phyloP scores from a whole-genome alignment of 768 basidiomycete genomes.

The Suillus spraguei region DNA sequence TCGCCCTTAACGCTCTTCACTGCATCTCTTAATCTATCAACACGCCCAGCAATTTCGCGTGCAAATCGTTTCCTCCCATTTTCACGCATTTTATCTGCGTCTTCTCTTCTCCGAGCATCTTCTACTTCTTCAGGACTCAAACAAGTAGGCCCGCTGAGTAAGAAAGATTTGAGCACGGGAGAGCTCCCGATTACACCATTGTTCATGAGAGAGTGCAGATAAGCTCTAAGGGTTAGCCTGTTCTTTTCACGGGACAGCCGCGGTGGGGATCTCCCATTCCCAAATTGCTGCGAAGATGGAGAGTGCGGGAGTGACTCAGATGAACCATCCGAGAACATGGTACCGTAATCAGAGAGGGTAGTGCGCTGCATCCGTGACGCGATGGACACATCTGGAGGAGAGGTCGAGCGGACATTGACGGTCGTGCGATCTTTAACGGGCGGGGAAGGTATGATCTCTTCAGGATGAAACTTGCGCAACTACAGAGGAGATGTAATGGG shows the following conservation, averaged over 20 bases:
- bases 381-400: constrained; percentile 15
- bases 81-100: constrained; percentile 85
- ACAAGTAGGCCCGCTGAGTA: constrained; percentile 73
- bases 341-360: constrained; percentile 12
- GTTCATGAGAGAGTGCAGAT: constrained; percentile 79
- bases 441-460: constrained; percentile 77
- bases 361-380: constrained; percentile 68
- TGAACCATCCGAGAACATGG: constrained; percentile 15
- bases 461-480: constrained; percentile 87
- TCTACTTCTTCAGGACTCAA: constrained; percentile 73
- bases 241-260: constrained; percentile 92
- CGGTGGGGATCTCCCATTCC: constrained; percentile 52
- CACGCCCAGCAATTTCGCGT: constrained; percentile 80
- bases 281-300: constrained; percentile 80
- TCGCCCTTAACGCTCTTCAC: constrained; percentile 91
- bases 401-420: constrained; percentile 45
- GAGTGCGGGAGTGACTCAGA: constrained; percentile 59
- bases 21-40: constrained; percentile 82
- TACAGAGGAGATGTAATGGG: constrained; percentile 34
- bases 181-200: constrained; percentile 78
- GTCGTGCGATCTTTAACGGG: constrained; percentile 88
- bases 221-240: constrained; percentile 88
- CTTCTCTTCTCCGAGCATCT: constrained; percentile 80
- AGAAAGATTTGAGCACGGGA: constrained; percentile 83
- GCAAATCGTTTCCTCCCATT: constrained; percentile 87